Base-by-base conservation (phyloP, 805 yeast genomes). In the Teunomyces pallodes region DNA sequence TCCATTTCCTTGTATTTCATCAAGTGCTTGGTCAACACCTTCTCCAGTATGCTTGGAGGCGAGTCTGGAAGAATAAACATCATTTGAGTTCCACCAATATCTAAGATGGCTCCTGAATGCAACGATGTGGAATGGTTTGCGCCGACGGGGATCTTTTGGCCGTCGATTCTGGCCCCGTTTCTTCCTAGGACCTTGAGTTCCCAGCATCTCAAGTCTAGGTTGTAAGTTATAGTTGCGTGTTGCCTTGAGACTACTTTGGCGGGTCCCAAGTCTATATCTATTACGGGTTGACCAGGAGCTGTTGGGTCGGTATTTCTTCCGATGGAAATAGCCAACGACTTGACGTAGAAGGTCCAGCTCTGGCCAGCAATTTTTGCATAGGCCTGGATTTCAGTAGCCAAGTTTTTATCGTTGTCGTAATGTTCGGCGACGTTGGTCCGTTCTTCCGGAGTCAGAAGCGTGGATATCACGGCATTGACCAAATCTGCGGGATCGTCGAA, bases 21-120 rank as follows among this genome's bases (percentile, higher is more conserved):
- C 48, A 72, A 58, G 47, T 79, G 66, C 43, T 66, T 62, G 38
- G 62, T 56, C 47, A 77, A 62, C 64, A 80, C 73, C 42, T 69
- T 68, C 38, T 67, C 75, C 52, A 87, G 79, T 6, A 91, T 76
- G 30, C 68, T 70, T 2, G 97, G 96, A 9, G 82, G 81, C 4
- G 88, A 83, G 64, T 91, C 97, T 1, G 99, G 99, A 55, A 94
- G 74, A 33, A 94, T 94, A 63, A 94, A 94, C 96, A 94, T 92
- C 98, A 94, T 94, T 68, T 94, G 98, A 9, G 96, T 90, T 5
- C 97, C 97, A 13, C 98, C 98, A 41, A 94, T 84, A 59, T 94
- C 99, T 48, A 94, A 69, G 13, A 94, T 82, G 36, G 92, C 87
- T n/a, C 99, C 99, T 1, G 95, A 85, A 45, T 79, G 77, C 47